Evolutionary conservation across 1,139 yeast species (phyloP).

Genomic region (Blastobotrys persicus): DNA sequence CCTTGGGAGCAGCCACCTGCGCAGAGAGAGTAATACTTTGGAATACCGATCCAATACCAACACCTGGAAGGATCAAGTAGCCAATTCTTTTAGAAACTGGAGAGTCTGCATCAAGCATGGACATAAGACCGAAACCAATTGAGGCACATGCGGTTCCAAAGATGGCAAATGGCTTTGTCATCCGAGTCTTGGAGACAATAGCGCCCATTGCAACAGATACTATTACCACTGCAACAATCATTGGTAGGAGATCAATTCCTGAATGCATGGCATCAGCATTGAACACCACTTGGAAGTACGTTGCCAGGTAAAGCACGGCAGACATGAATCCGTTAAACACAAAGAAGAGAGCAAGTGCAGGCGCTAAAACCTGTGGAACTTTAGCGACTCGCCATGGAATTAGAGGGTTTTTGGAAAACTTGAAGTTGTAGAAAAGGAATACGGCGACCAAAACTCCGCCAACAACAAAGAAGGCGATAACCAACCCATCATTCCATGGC

Average conservation of each 20-base stretch:
- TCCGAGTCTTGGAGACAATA: constrained; percentile 46
- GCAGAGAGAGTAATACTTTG: constrained; percentile 53
- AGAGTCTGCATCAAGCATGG: constrained; percentile 35
- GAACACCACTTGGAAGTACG: constrained; percentile 56
- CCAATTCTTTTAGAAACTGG: constrained; percentile 43
- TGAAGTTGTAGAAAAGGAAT: constrained; percentile 51
- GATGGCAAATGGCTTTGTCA: constrained; percentile 49
- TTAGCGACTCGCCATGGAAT: constrained; percentile 44
- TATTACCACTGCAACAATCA: constrained; percentile 51
- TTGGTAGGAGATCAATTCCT: constrained; percentile 57
- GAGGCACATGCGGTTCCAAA: constrained; percentile 46
- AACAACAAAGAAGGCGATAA: constrained; percentile 50
- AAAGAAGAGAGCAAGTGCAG: constrained; percentile 42
- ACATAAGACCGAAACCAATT: constrained; percentile 55
- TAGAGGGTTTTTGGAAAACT: constrained; percentile 45
- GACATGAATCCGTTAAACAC: constrained; percentile 49
- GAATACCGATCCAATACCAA: constrained; percentile 53
- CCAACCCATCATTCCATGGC: constrained; percentile 55
- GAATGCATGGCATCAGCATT: constrained; percentile 52
- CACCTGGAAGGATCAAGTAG: constrained; percentile 51
- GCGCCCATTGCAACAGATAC: constrained; percentile 49
- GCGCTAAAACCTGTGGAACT: constrained; percentile 34
- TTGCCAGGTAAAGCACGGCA: constrained; percentile 46
- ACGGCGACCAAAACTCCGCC: constrained; percentile 46
- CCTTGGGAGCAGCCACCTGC: constrained; percentile 55